Conservation (phyloP, 306 rosid species). For the Begonia peltatifolia region DNA sequence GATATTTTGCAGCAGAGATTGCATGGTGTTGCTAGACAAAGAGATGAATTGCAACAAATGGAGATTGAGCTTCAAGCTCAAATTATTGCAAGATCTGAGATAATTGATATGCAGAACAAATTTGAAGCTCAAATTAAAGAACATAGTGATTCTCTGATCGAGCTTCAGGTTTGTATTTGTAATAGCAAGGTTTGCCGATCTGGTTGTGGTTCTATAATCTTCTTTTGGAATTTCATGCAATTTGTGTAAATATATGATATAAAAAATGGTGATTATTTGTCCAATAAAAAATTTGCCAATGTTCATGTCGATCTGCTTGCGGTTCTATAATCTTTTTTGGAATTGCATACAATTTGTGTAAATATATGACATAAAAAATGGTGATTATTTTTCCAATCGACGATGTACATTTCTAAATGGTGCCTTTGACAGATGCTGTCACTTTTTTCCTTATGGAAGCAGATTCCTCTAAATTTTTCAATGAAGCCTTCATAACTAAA, state of each 20-base stretch:
- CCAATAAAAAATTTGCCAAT: not conserved
- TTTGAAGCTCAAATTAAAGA: constrained; percentile 79
- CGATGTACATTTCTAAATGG: constrained; percentile 6
- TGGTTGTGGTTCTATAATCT: not conserved
- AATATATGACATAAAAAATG: not conserved
- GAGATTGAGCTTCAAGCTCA: constrained; percentile 81
- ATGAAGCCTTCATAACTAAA: too few species aligned
- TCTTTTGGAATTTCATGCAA: not conserved
- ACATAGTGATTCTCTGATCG: constrained; percentile 41
- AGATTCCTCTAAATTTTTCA: too few species aligned
- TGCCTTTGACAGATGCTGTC: constrained; percentile 5
- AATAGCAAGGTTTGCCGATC: not conserved
- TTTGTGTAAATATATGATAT: not conserved
- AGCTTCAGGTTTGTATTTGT: constrained; percentile 53
- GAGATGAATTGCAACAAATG: constrained; percentile 59
- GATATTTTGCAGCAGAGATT: constrained; percentile 63
- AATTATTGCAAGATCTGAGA: constrained; percentile 68
- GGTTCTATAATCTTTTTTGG: not conserved
- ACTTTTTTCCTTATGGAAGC: too few species aligned
- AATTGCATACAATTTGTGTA: not conserved
- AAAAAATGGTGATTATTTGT: not conserved
- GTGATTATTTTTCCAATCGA: not conserved
- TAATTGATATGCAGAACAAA: constrained; percentile 51
- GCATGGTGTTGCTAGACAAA: constrained; percentile 53
- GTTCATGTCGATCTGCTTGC: not conserved